Conservation (phyloP, 2,329 filamentous ascomycete species). For the Microcyclospora tardicrescens region DNA sequence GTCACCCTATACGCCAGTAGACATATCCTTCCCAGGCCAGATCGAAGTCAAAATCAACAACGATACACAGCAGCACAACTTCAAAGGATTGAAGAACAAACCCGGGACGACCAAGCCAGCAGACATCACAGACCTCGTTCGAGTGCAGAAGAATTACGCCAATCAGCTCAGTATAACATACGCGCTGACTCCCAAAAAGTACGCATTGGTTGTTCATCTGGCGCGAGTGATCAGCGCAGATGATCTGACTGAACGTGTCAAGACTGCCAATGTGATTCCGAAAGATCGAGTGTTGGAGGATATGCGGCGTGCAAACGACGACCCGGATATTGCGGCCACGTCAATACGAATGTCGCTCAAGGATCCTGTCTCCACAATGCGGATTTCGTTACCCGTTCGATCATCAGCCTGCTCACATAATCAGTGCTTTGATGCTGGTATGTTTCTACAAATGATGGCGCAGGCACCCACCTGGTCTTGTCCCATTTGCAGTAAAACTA, state of each 20-base stretch:
- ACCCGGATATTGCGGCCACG: constrained; percentile 79
- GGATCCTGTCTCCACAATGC: constrained; percentile 77
- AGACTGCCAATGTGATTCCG: constrained; percentile 56
- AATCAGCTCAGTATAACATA: constrained; percentile 83
- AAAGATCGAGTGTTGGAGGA: constrained; percentile 74
- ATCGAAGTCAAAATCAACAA: constrained; percentile 85
- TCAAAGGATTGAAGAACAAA: constrained; percentile 90
- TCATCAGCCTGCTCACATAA: constrained; percentile 73
- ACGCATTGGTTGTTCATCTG: constrained; percentile 53
- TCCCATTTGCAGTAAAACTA: constrained; percentile 76
- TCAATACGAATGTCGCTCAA: constrained; percentile 83
- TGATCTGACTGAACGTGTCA: constrained; percentile 56
- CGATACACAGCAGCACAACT: constrained; percentile 80
- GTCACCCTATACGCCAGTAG: constrained; percentile 44
- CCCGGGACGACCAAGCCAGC: constrained; percentile 87
- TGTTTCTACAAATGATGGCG: constrained; percentile 86
- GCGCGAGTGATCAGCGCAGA: constrained; percentile 61
- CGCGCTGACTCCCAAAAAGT: constrained; percentile 69
- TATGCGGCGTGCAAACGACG: constrained; percentile 57
- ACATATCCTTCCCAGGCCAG: constrained; percentile 83
- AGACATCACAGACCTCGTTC: constrained; percentile 70
- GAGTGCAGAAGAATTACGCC: constrained; percentile 53
- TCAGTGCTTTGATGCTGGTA: constrained; percentile 87
- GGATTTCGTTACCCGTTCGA: constrained; percentile 68
- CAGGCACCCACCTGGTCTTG: constrained; percentile 96